Evolutionary conservation across 2,329 filamentous ascomycete species (phyloP), one percentile per base, ranked within the genome.

Genomic region (Cadophora sp.): DNA sequence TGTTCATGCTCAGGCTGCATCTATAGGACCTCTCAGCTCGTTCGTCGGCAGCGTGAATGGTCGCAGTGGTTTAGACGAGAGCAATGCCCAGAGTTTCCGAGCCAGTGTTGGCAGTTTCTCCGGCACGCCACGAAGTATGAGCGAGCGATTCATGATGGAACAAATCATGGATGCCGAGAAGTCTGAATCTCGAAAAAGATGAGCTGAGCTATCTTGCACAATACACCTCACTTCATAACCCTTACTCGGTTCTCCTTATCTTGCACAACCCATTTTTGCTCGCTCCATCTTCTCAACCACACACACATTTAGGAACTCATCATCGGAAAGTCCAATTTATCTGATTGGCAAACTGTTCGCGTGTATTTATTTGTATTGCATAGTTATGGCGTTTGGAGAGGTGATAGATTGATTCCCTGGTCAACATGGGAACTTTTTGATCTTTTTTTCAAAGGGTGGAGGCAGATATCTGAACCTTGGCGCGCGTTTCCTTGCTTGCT

Each of bases 21-120:
- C 81, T 13, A 76, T 85, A 60, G 83, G 84, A 45, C 79, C 83
- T 20, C 76, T 86, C 56, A 81, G 79, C 67, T 81, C 80, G 24
- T 86, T 86, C 73, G 83, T 87, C 9, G 85, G 84, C 1, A 84
- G 84, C 53, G 74, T 87, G 16, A 64, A 76, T 64, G 76, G 73
- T 4, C 66, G 69, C 13, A 75, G 66, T 51, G 76, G 75, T 18
- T 18, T 77, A 2, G 75, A 77, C 60, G 75, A 71, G 47, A 73
- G 70, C 61, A 73, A 76, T 65, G 39, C 66, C 1, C 55, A 69
- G 43, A 75, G 71, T 59, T 76, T 71, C 61, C 48, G 72, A 11
- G 68, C 66, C 5, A 73, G 71, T 64, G 68, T 67, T 6, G 71
- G 69, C 9, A 74, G 70, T 62, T 73, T 72, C 45, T 67, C 66